These are phyloP conservation scores for Pythium monospermum DNA, from an alignment of 352 stramenopile genomes.

Conservation along the genomic window DNA sequence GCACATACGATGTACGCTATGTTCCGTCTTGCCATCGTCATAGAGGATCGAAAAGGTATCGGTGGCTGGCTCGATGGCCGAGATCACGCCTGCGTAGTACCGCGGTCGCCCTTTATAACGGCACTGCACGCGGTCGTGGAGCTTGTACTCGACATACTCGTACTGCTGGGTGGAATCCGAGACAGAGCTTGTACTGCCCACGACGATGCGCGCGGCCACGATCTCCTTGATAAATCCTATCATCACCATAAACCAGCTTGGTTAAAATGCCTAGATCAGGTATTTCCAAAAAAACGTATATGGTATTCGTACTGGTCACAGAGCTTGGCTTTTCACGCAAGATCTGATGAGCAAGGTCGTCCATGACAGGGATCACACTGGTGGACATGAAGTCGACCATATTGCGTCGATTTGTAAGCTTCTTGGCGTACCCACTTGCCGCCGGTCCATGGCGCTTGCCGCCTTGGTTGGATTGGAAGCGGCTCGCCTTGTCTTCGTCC, in stretches of 20 bases:
- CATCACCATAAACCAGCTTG: not conserved
- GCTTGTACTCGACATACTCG: conserved; percentile 24
- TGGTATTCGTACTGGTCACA: conserved; percentile 33
- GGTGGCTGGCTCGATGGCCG: conserved; percentile 28
- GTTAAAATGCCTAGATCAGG: not conserved
- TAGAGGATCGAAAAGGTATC: conserved; percentile 58
- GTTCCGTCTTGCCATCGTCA: conserved; percentile 63
- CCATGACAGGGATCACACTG: conserved; percentile 80
- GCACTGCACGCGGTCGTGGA: conserved; percentile 46
- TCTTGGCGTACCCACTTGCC: conserved; percentile 54
- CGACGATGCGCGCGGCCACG: conserved; percentile 42
- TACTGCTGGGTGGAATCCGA: conserved; percentile 40
- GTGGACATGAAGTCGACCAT: conserved; percentile 86
- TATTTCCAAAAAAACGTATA: not conserved
- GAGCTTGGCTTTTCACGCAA: conserved; percentile 62
- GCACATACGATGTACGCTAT: conserved; percentile 65
- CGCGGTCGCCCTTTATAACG: conserved; percentile 69
- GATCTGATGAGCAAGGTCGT: conserved; percentile 78
- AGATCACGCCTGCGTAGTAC: conserved; percentile 51
- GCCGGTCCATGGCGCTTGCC: not conserved
- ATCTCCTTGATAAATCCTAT: conserved; percentile 64
- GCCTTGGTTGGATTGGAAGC: conserved; percentile 26
- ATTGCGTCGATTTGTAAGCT: conserved; percentile 60
- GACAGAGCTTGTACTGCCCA: conserved; percentile 25
- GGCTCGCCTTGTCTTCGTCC: conserved; percentile 41